These are phyloP conservation scores for Lactuca saligna DNA, from an alignment of 129 eudicot species.

Conservation along the genomic window DNA sequence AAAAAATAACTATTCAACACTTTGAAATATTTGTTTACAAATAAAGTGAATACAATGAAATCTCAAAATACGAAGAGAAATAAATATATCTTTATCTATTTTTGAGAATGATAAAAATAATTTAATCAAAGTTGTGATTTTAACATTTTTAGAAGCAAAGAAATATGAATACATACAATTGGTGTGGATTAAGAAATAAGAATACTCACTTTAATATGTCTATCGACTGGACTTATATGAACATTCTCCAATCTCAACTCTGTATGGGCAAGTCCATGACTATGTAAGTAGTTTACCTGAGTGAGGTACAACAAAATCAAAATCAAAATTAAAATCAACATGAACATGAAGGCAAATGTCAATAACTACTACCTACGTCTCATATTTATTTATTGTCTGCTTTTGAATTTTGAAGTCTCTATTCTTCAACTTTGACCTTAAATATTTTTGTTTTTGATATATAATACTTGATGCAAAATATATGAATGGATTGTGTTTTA, in stretches of 20 bases:
- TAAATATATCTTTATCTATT: too few species aligned
- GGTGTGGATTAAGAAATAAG: not conserved
- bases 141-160: not conserved
- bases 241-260: slow-evolving; percentile 92
- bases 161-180: not conserved
- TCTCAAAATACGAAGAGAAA: not conserved
- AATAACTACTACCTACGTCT: too few species aligned
- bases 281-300: slow-evolving; percentile 95
- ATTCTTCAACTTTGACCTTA: too few species aligned
- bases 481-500: too few species aligned
- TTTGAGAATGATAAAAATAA: not conserved
- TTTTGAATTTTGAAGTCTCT: too few species aligned
- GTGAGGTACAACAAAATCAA: slow-evolving; percentile 31
- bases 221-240: slow-evolving; percentile 91
- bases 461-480: too few species aligned
- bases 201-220: slow-evolving; percentile 86
- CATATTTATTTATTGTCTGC: too few species aligned
- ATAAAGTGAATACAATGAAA: not conserved
- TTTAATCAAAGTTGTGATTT: too few species aligned
- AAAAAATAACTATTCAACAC: not conserved
- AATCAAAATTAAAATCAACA: slow-evolving; percentile 10
- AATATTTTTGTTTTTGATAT: too few species aligned
- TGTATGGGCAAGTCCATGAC: slow-evolving; percentile 99
- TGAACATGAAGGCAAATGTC: too few species aligned
- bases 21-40: not conserved